Conservation (phyloP, 1,284 basidiomycete genomes). For the Cryptococcus hybrid region DNA sequence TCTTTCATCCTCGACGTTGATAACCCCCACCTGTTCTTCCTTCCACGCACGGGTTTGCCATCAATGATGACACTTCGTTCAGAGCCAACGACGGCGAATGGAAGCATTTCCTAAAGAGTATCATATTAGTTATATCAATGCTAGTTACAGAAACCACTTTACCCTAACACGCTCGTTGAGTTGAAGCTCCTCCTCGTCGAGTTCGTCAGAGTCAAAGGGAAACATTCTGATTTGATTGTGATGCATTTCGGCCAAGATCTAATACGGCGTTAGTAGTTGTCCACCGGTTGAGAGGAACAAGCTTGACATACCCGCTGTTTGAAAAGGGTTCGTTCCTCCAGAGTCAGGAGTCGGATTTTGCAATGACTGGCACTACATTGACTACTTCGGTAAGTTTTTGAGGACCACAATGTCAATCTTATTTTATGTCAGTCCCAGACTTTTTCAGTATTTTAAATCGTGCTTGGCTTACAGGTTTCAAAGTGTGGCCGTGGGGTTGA, state of each 20-base stretch:
- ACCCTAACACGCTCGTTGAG: slow-evolving; percentile 90
- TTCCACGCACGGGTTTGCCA: slow-evolving; percentile 89
- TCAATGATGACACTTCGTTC: slow-evolving; percentile 92
- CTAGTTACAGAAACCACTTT: slow-evolving; percentile 36
- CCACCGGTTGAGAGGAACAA: background rate
- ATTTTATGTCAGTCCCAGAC: background rate
- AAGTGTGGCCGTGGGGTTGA: slow-evolving; percentile 91
- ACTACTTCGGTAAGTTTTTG: slow-evolving; percentile 98
- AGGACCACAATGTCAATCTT: slow-evolving; percentile 94
- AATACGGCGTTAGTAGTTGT: background rate
- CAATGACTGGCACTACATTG: slow-evolving; percentile 98
- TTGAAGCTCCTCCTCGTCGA: slow-evolving; percentile 79
- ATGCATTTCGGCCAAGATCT: slow-evolving; percentile 90
- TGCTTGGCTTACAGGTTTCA: slow-evolving; percentile 59
- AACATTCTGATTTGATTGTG: slow-evolving; percentile 94
- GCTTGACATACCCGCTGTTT: slow-evolving; percentile 70
- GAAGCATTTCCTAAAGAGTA: slow-evolving; percentile 71
- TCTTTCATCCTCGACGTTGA: slow-evolving; percentile 93
- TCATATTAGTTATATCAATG: background rate
- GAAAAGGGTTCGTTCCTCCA: slow-evolving; percentile 90
- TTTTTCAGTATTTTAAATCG: background rate
- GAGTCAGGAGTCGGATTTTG: slow-evolving; percentile 95
- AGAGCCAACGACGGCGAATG: slow-evolving; percentile 95
- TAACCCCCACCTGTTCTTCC: slow-evolving; percentile 97
- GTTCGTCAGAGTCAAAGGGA: slow-evolving; percentile 96